Conservation (phyloP, 192 early-diverging fungal species). For the Coemansia sp. region DNA sequence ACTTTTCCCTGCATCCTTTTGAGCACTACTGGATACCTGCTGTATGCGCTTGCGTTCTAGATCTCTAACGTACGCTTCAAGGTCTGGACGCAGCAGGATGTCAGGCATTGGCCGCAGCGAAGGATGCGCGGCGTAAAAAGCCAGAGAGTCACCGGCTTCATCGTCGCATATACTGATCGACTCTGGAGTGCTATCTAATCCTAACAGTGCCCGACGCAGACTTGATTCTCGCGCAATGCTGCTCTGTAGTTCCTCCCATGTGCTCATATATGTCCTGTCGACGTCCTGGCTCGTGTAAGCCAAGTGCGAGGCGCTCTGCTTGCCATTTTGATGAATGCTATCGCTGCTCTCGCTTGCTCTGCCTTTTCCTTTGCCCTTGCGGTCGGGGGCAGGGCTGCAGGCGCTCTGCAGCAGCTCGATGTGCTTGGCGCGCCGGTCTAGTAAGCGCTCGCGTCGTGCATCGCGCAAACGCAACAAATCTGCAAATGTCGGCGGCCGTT, state of each 20-base stretch:
- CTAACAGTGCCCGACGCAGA: conserved; percentile 19
- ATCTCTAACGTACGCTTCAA: conserved; percentile 18
- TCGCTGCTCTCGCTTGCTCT: conserved; percentile 23
- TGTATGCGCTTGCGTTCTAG: conserved; percentile 16
- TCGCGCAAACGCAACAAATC: conserved; percentile 49
- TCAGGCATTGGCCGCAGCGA: conserved; percentile 32
- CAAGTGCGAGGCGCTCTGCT: background rate
- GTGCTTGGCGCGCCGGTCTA: conserved; percentile 33
- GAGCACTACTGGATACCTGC: background rate
- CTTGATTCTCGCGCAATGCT: conserved; percentile 30
- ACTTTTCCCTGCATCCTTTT: background rate
- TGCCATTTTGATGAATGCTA: no score
- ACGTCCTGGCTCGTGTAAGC: background rate
- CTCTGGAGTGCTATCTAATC: background rate
- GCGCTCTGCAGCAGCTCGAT: background rate
- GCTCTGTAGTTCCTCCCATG: conserved; percentile 21
- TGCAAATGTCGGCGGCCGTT: conserved; percentile 32
- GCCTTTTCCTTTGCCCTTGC: conserved; percentile 29
- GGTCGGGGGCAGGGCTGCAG: conserved; percentile 1
- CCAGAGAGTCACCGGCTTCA: background rate
- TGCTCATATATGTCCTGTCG: background rate
- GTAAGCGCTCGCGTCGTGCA: conserved; percentile 40
- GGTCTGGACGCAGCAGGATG: conserved; percentile 33
- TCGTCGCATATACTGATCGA: background rate
- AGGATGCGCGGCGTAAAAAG: conserved; percentile 6